Percentiles rank a stretch among this genome's conserved stretches.
Evolutionary conservation across 169 alveolate species (phyloP).

Genomic region (Eimeria acervulina): DNA sequence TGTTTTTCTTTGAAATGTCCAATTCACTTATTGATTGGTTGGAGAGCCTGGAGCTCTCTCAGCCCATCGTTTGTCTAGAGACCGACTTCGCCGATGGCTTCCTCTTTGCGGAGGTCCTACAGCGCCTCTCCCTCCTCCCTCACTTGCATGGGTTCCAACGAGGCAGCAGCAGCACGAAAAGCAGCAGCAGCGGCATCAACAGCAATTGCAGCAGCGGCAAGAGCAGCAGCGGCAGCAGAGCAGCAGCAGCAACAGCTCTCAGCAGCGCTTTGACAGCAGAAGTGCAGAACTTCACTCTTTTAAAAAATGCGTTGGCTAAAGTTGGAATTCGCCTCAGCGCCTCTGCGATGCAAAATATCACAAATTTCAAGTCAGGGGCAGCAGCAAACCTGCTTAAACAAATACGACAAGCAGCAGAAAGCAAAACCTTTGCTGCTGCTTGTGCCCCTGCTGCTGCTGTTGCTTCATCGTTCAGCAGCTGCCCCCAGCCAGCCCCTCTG

Average conservation of each 20-base stretch:
- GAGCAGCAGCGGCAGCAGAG: too few species aligned
- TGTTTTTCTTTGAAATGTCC: constrained; percentile 28
- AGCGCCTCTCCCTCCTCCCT: constrained; percentile 7
- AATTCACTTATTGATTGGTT: constrained; percentile 43
- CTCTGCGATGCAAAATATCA: neutral
- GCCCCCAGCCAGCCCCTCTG: neutral
- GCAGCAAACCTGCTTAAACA: constrained; percentile 36
- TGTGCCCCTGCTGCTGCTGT: neutral
- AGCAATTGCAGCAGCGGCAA: too few species aligned
- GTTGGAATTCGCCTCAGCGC: constrained; percentile 14
- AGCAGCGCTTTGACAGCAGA: constrained; percentile 1
- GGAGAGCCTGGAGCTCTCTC: constrained; percentile 70
- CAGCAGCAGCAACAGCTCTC: neutral
- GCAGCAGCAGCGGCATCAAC: neutral
- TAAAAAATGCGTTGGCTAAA: neutral
- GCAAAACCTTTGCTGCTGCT: neutral
- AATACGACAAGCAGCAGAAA: neutral
- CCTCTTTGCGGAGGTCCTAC: constrained; percentile 65
- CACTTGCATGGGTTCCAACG: neutral
- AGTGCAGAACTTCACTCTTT: neutral
- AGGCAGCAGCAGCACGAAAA: neutral
- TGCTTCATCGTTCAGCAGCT: neutral
- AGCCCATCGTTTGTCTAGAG: constrained; percentile 2
- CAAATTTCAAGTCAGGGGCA: constrained; percentile 32
- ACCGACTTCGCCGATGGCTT: constrained; percentile 70